phyloP scores from a whole-genome alignment of 2,329 filamentous ascomycete species.

The Sporothrix luriei region DNA sequence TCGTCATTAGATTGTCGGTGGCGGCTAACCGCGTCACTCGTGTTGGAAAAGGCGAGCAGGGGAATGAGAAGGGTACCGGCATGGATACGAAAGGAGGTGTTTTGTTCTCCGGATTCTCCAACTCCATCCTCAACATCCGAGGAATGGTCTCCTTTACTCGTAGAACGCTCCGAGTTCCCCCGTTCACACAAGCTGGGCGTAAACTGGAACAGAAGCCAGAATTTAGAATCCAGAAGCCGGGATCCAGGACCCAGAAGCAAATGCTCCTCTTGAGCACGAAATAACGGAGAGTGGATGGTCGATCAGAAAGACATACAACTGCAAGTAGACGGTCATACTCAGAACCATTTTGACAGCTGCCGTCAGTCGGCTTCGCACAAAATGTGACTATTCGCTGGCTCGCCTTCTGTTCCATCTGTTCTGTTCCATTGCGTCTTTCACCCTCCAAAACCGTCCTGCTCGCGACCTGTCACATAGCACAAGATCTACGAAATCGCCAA shows the following conservation, averaged over 20 bases:
- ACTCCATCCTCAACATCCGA: background rate
- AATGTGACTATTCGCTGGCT: background rate
- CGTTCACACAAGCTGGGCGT: background rate
- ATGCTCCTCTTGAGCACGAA: background rate
- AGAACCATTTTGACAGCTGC: background rate
- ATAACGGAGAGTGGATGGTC: background rate
- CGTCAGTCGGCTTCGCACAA: constrained; percentile 31
- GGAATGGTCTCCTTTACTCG: background rate
- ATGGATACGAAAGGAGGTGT: background rate
- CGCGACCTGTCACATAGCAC: constrained; percentile 55
- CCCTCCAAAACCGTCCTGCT: constrained; percentile 33
- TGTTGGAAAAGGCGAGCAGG: background rate
- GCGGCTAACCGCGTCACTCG: background rate
- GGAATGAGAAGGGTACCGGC: background rate
- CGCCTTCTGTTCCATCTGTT: background rate
- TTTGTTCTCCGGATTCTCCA: too few relatives aligned
- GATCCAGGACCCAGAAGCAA: background rate
- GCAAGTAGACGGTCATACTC: background rate
- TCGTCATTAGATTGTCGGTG: background rate
- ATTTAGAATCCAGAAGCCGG: too few relatives aligned
- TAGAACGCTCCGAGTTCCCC: background rate
- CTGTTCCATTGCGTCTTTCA: constrained; percentile 1
- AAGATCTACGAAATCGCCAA: constrained; percentile 51
- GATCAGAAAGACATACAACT: background rate
- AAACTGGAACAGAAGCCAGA: background rate